phyloP scores from a whole-genome alignment of 2,329 filamentous ascomycete species.

The Hypocreales sp. region DNA sequence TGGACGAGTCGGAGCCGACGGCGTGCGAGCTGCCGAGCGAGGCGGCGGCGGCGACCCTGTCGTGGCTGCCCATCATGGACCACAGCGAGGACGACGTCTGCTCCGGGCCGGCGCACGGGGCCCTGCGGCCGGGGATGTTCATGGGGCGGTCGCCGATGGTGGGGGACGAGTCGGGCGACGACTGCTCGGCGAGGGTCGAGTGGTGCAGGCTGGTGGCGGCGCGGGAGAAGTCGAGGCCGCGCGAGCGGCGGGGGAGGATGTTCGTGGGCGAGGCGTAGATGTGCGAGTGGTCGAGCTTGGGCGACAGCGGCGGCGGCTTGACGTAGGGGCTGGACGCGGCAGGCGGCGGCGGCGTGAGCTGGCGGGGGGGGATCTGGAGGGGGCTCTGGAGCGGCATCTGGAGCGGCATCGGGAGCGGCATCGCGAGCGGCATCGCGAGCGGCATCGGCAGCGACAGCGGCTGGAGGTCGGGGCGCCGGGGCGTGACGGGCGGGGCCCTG shows the following conservation, averaged over 20 bases:
- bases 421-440: too few species aligned
- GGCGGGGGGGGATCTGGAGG: constrained; percentile 17
- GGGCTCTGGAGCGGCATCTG: background rate
- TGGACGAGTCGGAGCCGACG: constrained; percentile 64
- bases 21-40: constrained; percentile 61
- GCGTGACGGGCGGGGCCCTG: constrained; percentile 46
- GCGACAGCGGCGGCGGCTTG: constrained; percentile 59
- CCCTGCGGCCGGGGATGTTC: constrained; percentile 41
- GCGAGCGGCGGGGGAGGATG: constrained; percentile 73
- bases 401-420: background rate
- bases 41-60: constrained; percentile 59
- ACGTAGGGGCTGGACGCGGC: constrained; percentile 18
- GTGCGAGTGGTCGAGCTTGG: constrained; percentile 71
- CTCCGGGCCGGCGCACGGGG: constrained; percentile 32
- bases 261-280: constrained; percentile 80
- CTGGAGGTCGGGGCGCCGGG: constrained; percentile 51
- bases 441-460: constrained; percentile 22
- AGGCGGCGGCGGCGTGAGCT: constrained; percentile 21
- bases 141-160: constrained; percentile 55
- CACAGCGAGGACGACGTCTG: constrained; percentile 60
- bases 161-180: constrained; percentile 81
- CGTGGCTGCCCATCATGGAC: constrained; percentile 53
- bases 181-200: constrained; percentile 78
- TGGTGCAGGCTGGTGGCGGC: constrained; percentile 92
- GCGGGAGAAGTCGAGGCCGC: constrained; percentile 83